Conservation (phyloP, 148 eudicot species). For the Vaccinium vitisidaea region DNA sequence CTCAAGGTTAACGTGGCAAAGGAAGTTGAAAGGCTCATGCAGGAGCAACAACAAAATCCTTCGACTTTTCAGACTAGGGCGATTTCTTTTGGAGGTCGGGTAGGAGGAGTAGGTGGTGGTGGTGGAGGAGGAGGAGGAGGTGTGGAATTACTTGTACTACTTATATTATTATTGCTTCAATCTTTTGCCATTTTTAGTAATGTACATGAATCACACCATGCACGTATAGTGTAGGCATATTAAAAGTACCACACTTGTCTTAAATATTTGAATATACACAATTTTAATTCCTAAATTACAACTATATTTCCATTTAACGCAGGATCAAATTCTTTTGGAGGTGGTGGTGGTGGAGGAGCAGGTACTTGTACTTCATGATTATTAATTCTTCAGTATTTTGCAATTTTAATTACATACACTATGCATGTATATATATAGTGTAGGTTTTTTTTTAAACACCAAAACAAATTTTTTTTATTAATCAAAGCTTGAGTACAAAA, state of each 20-base stretch:
- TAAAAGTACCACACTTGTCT: too few relatives aligned
- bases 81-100: neutral
- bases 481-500: too few relatives aligned
- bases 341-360: neutral
- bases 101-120: too few relatives aligned
- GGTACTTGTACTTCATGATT: neutral
- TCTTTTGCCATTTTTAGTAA: too few relatives aligned
- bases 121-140: neutral
- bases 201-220: too few relatives aligned
- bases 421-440: neutral
- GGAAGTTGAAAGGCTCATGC: constrained; percentile 3
- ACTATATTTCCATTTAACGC: neutral
- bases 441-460: too few relatives aligned
- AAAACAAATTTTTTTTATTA: too few relatives aligned
- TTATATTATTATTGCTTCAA: too few relatives aligned
- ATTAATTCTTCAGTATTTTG: neutral
- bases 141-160: neutral
- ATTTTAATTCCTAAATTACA: neutral
- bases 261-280: neutral
- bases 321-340: neutral
- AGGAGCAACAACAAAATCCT: neutral
- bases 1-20: constrained; percentile 19
- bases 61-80: neutral
- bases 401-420: neutral
- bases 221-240: too few relatives aligned